phyloP scores from a whole-genome alignment of 345 rosid genomes.

The Eucalyptus tenuipes region DNA sequence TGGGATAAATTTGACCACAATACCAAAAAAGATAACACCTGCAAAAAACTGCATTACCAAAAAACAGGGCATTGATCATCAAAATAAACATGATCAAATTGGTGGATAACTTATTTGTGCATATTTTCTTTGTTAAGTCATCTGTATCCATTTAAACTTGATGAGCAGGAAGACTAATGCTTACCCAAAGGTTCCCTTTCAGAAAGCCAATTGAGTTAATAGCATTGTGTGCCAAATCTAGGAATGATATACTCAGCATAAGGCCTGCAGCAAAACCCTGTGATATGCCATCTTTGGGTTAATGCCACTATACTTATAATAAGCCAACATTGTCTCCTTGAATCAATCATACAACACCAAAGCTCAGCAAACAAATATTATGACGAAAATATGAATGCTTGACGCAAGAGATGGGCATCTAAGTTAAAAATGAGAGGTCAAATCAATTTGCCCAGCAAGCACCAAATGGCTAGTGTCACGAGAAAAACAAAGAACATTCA shows the following conservation, averaged over 20 bases:
- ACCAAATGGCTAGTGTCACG: not conserved
- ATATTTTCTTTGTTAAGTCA: not conserved
- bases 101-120: not conserved
- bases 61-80: constrained; percentile 10
- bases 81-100: not conserved
- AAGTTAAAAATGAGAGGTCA: not conserved
- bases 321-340: not conserved
- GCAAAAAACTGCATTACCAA: constrained; percentile 64
- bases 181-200: constrained; percentile 93
- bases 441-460: not conserved
- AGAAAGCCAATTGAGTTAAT: constrained; percentile 93
- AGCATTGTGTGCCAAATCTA: constrained; percentile 96
- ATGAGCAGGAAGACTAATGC: constrained; percentile 8
- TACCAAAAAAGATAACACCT: constrained; percentile 83
- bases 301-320: not conserved
- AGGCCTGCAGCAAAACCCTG: constrained; percentile 99
- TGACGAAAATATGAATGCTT: not conserved
- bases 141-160: not conserved
- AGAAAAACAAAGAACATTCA: not conserved
- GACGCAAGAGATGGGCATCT: not conserved
- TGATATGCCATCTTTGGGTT: not conserved
- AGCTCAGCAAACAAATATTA: not conserved
- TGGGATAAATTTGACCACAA: constrained; percentile 80
- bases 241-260: constrained; percentile 95
- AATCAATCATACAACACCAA: not conserved